Percentiles rank a stretch among this genome's conserved stretches.
Evolutionary conservation across 768 basidiomycete species (phyloP).

Genomic region (Leccinum rimulosum): DNA sequence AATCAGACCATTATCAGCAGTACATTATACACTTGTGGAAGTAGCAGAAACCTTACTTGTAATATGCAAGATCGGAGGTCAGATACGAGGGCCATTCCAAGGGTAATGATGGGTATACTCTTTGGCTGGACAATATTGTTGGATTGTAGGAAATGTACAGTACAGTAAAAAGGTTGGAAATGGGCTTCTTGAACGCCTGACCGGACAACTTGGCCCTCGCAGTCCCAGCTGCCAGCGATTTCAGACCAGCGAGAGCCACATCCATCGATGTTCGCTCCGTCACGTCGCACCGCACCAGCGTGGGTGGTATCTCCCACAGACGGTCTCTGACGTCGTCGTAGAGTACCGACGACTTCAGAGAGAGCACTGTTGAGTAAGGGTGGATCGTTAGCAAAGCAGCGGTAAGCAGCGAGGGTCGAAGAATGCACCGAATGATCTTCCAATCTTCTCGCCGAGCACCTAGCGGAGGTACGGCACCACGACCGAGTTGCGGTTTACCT

Average conservation of each 20-base stretch:
- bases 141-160: too few relatives aligned
- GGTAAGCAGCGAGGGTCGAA: neutral
- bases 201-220: constrained; percentile 55
- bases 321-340: constrained; percentile 93
- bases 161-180: constrained; percentile 70
- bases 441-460: constrained; percentile 95
- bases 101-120: too few relatives aligned
- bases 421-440: constrained; percentile 85
- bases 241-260: constrained; percentile 68
- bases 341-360: constrained; percentile 71
- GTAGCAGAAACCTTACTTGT: too few relatives aligned
- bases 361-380: constrained; percentile 57
- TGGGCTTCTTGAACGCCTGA: constrained; percentile 72
- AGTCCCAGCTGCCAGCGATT: constrained; percentile 50
- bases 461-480: constrained; percentile 92
- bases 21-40: too few relatives aligned
- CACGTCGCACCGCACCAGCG: constrained; percentile 80
- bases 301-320: constrained; percentile 95
- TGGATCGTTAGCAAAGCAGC: neutral
- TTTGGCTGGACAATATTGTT: too few relatives aligned
- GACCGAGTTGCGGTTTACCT: constrained; percentile 85
- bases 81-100: too few relatives aligned
- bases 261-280: constrained; percentile 75
- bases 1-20: too few relatives aligned
- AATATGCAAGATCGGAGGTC: too few relatives aligned